Percentiles rank a stretch among this genome's conserved stretches.
These are phyloP conservation scores for Trypanosomatidae sp. DNA, from an alignment of 208 protist genomes.

Conservation along the genomic window DNA sequence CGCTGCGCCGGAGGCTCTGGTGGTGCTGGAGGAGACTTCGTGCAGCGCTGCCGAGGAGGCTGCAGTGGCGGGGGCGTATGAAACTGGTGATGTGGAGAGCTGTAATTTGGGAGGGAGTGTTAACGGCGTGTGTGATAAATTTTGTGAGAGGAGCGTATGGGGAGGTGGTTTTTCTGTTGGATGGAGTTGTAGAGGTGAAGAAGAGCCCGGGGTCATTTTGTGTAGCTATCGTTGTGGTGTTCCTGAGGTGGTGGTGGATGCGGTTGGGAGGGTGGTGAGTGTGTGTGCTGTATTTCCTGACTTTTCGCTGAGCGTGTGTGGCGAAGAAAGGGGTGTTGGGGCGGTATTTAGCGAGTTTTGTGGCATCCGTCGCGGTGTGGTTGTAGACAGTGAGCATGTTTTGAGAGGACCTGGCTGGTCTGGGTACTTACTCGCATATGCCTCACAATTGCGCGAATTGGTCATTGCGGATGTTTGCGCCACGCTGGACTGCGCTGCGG, in stretches of 20 bases:
- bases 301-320: conserved; percentile 7
- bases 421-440: neutral
- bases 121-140: no score
- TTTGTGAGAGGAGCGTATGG: neutral
- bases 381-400: neutral
- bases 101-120: no score
- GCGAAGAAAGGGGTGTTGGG: neutral
- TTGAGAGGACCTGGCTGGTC: conserved; percentile 6
- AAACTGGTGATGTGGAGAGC: no score
- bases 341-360: conserved; percentile 13
- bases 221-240: conserved; percentile 5
- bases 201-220: neutral
- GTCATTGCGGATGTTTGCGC: conserved; percentile 23
- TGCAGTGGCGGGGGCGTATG: no score
- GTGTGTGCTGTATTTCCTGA: conserved; percentile 10
- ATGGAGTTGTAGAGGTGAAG: neutral
- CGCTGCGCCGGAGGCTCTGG: no score
- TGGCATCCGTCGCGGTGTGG: conserved; percentile 5
- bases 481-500: conserved; percentile 13
- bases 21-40: no score
- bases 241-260: neutral
- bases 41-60: no score
- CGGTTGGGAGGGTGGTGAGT: neutral
- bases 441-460: conserved; percentile 8
- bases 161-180: neutral